Conservation (phyloP, 2,329 filamentous ascomycete genomes). For the Ophiostoma perfectum region DNA sequence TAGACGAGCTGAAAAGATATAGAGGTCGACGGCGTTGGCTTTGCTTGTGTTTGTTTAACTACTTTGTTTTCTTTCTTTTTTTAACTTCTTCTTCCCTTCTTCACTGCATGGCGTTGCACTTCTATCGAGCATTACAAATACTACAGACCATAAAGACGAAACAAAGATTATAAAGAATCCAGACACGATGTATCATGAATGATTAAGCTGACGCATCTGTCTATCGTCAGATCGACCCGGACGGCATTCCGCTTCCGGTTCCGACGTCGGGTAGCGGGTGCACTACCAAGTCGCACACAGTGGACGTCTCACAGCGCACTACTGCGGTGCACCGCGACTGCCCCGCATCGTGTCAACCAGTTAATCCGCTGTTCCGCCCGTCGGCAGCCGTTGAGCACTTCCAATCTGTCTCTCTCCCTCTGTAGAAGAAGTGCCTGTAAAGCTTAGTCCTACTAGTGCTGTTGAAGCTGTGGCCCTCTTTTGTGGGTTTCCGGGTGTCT, state of each 20-base stretch:
- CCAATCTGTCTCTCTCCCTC: too few relatives aligned
- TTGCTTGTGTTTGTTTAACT: background rate
- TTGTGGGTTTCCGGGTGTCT: background rate
- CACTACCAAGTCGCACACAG: background rate
- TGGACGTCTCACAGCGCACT: too few relatives aligned
- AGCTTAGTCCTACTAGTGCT: too few relatives aligned
- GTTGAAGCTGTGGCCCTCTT: background rate
- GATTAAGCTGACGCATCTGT: too few relatives aligned
- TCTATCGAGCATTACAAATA: background rate
- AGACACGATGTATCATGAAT: too few relatives aligned
- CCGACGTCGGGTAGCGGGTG: constrained; percentile 7
- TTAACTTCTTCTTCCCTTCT: background rate
- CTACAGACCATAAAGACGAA: too few relatives aligned
- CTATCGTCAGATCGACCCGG: too few relatives aligned
- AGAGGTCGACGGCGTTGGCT: background rate
- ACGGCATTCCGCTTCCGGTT: background rate
- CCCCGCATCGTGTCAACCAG: constrained; percentile 12
- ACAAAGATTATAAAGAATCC: too few relatives aligned
- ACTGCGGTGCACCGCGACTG: background rate
- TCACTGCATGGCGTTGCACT: constrained; percentile 8
- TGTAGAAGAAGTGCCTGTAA: too few relatives aligned
- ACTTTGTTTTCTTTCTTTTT: background rate
- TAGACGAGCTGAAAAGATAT: background rate
- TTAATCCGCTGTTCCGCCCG: background rate
- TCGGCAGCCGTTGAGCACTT: background rate